A percentile compares a stretch with the other conserved stretches of the same genome.
These are phyloP conservation scores for Colletotrichum orbiculare DNA, from an alignment of 2,329 filamentous ascomycete genomes.

Conservation along the genomic window DNA sequence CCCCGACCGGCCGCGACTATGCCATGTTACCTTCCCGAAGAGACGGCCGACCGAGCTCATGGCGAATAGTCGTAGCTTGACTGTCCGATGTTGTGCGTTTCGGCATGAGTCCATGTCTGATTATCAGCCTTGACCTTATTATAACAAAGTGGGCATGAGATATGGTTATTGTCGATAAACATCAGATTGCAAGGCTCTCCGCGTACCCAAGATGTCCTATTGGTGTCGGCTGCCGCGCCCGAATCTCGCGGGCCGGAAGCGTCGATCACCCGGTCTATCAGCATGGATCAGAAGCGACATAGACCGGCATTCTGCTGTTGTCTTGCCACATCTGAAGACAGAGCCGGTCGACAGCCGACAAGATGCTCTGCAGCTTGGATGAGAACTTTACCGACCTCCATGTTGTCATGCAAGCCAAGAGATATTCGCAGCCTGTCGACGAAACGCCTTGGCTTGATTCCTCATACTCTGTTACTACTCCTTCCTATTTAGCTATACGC, in stretches of 20 bases:
- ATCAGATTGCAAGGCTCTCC: background rate
- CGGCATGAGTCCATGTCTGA: background rate
- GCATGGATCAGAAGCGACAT: background rate
- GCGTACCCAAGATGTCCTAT: background rate
- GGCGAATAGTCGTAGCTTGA: constrained; percentile 2
- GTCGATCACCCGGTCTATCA: constrained; percentile 3
- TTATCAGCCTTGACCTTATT: background rate
- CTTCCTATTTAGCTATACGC: constrained; percentile 27
- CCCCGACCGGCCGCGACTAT: background rate
- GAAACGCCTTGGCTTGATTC: background rate
- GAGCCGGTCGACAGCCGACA: constrained; percentile 12
- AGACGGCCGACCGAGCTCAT: constrained; percentile 3
- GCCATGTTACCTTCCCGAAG: constrained; percentile 31
- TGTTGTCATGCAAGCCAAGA: constrained; percentile 7
- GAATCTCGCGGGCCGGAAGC: constrained; percentile 1
- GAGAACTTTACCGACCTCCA: constrained; percentile 10
- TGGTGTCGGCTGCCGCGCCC: background rate
- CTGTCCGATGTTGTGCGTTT: background rate
- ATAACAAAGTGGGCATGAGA: background rate
- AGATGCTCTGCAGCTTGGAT: background rate
- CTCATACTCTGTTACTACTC: constrained; percentile 1
- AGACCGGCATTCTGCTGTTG: constrained; percentile 9
- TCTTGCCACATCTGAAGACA: constrained; percentile 24
- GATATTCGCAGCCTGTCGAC: constrained; percentile 4
- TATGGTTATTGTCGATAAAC: background rate